Evolutionary conservation across 441 rosid species (phyloP), one percentile per base, ranked within the genome.

Genomic region (Theobroma grandiflorum): DNA sequence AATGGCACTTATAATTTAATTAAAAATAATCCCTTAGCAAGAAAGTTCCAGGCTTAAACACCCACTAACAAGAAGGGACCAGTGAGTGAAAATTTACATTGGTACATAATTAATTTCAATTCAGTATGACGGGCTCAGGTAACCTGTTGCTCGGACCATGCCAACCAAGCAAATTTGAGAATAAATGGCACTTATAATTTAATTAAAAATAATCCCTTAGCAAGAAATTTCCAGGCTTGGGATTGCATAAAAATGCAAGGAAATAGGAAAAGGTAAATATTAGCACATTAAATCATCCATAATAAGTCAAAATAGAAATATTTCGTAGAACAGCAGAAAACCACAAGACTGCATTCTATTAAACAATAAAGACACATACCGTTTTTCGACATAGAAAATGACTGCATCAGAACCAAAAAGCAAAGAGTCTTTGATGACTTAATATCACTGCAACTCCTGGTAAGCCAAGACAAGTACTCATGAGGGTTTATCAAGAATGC

Each of bases 351-450:
- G 75, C 45, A 73, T 64, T 63, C 55, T 35, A 33, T 31, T 35
- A 31, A 67, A 63, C 2, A 69, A 22, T 37, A n/a, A 65, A 8
- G 16, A 45, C 22, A 65, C 87, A 77, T 89, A 91, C 98, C 83
- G 66, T 79, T 83, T 70, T 75, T 86, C 55, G 70, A 59, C 78
- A 72, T 79, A 61, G 68, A 52, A 79, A 91, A 81, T 37, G 98
- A 90, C 73, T 92, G 96, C 95, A 94, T 86, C 84, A 96, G 76
- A 82, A 93, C 72, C 90, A 94, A 80, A 86, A 91, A 84, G 84
- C 93, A 83, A 61, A 97, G 86, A 1, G 93, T 91, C 94, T 91
- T 93, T 37, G 98, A 92, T 73, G 87, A 71, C 81, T 83, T 80
- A 76, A 77, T 83, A 74, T 89, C 86, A 65, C 82, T 80, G 87